Base-by-base conservation (phyloP, 75 land plant genomes). In the Gnetum montanum region DNA sequence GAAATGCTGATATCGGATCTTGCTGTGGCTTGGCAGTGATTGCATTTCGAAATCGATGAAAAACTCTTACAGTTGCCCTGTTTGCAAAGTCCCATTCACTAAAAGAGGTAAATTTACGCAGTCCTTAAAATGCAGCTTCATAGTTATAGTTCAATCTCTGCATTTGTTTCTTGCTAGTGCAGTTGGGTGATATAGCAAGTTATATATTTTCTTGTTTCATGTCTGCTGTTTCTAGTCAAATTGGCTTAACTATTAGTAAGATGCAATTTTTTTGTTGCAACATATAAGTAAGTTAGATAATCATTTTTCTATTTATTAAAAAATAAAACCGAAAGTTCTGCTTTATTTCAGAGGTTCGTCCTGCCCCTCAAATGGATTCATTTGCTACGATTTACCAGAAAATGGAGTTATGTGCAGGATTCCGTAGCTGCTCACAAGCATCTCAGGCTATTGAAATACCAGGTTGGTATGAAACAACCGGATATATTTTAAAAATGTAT, bases 311-410 rank as follows among this genome's bases (percentile, higher is more conserved):
- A n/a, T n/a, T n/a, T n/a, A n/a, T n/a, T n/a, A n/a, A n/a, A n/a
- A n/a, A n/a, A n/a, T n/a, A n/a, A n/a, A n/a, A n/a, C n/a, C n/a
- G n/a, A n/a, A n/a, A n/a, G n/a, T n/a, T n/a, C n/a, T n/a, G n/a
- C n/a, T 43, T 25, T 31, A 36, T 26, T 65, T 66, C 72, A 90
- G 96, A 90, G 53, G 70, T 90, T 25, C 82, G 84, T 26, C 62
- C 81, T 52, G 81, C 79, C 36, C 87, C 90, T 48, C 84, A 85
- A 37, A 90, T 85, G 90, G 96, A 90, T 48, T 85, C 61, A 65
- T 71, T 90, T 65, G 96, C 82, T 11, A 60, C 19, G 44, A 71
- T 86, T 38, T 90, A 73, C 57, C 76, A 58, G 47, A 73, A 67
- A 69, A 86, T 90, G 90, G 86, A 86, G 61, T n/a, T 37, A 43